Evolutionary conservation across 2,329 filamentous ascomycete genomes (phyloP), one percentile per base, ranked within the genome.

Genomic region (Fragosphaeria purpurea): DNA sequence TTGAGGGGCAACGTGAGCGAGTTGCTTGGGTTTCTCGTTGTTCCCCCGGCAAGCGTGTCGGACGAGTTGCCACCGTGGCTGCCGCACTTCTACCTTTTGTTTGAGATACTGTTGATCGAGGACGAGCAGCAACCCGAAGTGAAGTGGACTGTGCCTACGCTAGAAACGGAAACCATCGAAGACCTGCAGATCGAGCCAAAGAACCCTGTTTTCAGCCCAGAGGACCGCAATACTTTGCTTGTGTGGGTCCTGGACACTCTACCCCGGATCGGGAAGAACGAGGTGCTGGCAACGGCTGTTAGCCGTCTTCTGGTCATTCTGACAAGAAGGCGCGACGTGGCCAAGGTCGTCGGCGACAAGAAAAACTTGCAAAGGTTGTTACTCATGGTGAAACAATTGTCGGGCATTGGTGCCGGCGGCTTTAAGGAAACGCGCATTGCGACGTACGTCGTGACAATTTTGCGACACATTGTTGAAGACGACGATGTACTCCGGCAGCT

Each of bases 401-500:
- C 88, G 22, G 86, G 86, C 32, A 77, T 82, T 34, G 85, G 86
- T 6, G 86, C 88, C 34, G 79, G 86, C 50, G 83, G 84, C 50
- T 76, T 98, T 8, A 74, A 70, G 54, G 73, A 76, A 41, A 73
- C 70, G 2, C 71, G 70, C 48, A 68, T 79, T 40, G 70, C 73
- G 4, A 65, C 72, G 30, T 77, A 85, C 51, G 85, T 95, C 60
- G 84, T 97, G 77, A 78, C 91, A 10, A 84, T 96, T 48, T 71
- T 98, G 42, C 83, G 94, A 41, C 93, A 98, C 62, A 84, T 98
- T 56, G 80, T 97, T 49, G 93, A 98, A 67, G 94, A 98, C 61
- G 88, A 95, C 46, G 84, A 89, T 13, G 93, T 85, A 2, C 77
- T 97, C 53, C 88, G 86, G 57, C 88, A 96, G 63, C 83, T 95